These are phyloP conservation scores for Amanita brunnescens DNA, from an alignment of 768 basidiomycete genomes.

Conservation along the genomic window DNA sequence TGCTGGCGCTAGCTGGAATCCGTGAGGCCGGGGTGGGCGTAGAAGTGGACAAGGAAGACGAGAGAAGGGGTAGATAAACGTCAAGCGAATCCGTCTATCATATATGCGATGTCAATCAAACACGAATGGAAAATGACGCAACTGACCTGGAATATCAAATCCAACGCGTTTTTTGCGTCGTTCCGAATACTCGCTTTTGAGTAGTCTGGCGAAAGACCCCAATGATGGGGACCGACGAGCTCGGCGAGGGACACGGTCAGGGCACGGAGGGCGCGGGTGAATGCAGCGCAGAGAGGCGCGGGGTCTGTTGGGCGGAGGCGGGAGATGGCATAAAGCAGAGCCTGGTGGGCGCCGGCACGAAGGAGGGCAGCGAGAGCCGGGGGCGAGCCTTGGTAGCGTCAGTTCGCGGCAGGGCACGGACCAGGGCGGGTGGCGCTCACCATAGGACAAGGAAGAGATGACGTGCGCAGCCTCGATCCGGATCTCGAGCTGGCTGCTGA, in stretches of 20 bases:
- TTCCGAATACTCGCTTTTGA: conserved; percentile 25
- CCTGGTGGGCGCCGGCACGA: conserved; percentile 45
- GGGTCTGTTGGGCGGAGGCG: conserved; percentile 31
- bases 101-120: neutral
- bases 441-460: conserved; percentile 65
- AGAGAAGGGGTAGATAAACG: conserved; percentile 56
- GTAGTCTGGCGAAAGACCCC: conserved; percentile 46
- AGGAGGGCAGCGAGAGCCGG: conserved; percentile 52
- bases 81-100: conserved; percentile 53
- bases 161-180: conserved; percentile 50
- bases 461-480: conserved; percentile 71
- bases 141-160: conserved; percentile 56
- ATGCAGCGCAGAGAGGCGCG: conserved; percentile 39
- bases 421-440: conserved; percentile 20
- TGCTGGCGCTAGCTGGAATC: conserved; percentile 21
- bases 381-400: conserved; percentile 40
- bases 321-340: conserved; percentile 55
- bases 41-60: too few relatives aligned
- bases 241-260: conserved; percentile 55
- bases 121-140: conserved; percentile 9
- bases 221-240: conserved; percentile 58
- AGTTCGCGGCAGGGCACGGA: neutral
- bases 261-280: conserved; percentile 55
- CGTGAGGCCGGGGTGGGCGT: too few relatives aligned
- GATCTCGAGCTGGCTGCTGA: conserved; percentile 42